Percentiles rank a stretch among this genome's conserved stretches.
Conservation (phyloP, 2,329 filamentous ascomycete species). For the Magnaporthiopsis incrustans region DNA sequence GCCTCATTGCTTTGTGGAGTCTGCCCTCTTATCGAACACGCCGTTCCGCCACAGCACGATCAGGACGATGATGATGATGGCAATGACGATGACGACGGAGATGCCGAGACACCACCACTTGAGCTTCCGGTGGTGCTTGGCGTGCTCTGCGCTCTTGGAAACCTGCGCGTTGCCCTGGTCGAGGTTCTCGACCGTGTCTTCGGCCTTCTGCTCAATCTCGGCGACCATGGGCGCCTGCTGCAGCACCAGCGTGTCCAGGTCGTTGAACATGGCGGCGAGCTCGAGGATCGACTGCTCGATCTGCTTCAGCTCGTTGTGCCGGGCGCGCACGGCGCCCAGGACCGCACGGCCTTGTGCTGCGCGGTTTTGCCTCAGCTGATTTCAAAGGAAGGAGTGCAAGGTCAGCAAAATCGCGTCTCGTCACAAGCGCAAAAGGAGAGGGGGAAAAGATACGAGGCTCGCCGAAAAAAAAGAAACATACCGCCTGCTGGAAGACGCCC, state of each 20-base stretch:
- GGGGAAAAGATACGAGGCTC: background rate
- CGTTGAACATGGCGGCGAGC: constrained; percentile 61
- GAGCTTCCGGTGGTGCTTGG: constrained; percentile 60
- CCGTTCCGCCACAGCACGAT: constrained; percentile 14
- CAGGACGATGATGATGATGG: constrained; percentile 45
- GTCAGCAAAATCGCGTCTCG: background rate
- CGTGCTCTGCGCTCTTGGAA: constrained; percentile 57
- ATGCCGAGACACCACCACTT: constrained; percentile 75
- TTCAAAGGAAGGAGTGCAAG: constrained; percentile 4
- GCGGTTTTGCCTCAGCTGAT: constrained; percentile 65
- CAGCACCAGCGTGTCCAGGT: constrained; percentile 67
- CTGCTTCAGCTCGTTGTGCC: constrained; percentile 74
- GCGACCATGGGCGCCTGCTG: constrained; percentile 60
- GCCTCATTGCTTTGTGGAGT: background rate
- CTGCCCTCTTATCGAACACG: background rate
- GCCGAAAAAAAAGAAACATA: constrained; percentile 44
- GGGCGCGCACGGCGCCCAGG: constrained; percentile 70
- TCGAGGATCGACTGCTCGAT: constrained; percentile 71
- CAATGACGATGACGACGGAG: constrained; percentile 47
- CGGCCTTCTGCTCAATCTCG: constrained; percentile 56
- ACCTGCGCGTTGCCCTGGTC: constrained; percentile 64
- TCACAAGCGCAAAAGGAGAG: background rate
- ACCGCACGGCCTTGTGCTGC: constrained; percentile 65
- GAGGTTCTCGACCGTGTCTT: constrained; percentile 57
- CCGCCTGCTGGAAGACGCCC: constrained; percentile 75